A percentile compares a stretch with the other conserved stretches of the same genome.
Conservation (phyloP, 2,329 filamentous ascomycete species). For the Aspergillus carbonarius region DNA sequence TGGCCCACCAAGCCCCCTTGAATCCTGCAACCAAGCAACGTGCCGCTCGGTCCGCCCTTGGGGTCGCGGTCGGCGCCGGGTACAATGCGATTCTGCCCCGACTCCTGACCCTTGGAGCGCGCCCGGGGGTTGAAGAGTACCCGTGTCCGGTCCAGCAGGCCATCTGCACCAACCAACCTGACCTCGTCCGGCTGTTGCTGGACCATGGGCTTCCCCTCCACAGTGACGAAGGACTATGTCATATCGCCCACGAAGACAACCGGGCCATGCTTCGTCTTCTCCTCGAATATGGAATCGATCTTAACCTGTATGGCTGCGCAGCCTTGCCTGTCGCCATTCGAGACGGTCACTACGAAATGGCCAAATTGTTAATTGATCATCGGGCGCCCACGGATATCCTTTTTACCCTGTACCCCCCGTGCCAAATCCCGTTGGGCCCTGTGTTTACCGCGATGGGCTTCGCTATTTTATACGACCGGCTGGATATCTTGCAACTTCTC, state of each 20-base stretch:
- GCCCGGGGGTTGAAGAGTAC: not conserved
- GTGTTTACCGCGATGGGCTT: not conserved
- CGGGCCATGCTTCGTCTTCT: not conserved
- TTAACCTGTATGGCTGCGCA: not conserved
- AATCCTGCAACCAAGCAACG: not conserved
- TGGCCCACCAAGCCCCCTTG: not conserved
- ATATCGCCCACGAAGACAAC: not conserved
- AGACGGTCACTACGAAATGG: not conserved
- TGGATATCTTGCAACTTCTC: conserved; percentile 7
- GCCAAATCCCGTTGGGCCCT: not conserved
- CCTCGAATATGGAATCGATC: not conserved
- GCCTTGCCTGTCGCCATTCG: conserved; percentile 5
- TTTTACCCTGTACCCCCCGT: not conserved
- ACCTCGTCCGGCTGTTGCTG: not conserved
- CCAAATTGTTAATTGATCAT: conserved; percentile 7
- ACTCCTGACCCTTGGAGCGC: not conserved
- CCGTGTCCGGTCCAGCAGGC: conserved; percentile 1
- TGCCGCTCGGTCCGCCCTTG: not conserved
- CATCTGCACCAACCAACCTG: not conserved
- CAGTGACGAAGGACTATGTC: not conserved
- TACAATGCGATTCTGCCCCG: not conserved
- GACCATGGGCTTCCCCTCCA: not conserved
- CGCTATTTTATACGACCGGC: not conserved
- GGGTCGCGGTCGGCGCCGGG: not conserved
- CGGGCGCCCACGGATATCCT: not conserved